Evolutionary conservation across 805 yeast species (phyloP).

Genomic region (Tetrapisispora nanseiensis): DNA sequence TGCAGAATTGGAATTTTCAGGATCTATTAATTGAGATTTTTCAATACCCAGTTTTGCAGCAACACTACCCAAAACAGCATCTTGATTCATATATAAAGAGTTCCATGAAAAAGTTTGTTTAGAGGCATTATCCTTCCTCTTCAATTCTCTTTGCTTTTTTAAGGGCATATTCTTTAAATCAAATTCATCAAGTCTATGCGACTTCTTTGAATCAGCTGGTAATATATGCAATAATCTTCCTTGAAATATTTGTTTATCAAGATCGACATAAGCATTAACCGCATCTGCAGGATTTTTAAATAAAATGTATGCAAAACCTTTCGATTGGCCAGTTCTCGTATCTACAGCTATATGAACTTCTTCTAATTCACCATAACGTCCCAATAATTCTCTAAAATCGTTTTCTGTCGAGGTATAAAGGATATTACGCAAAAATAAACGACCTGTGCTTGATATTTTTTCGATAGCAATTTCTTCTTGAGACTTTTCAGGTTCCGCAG

Average conservation of each 20-base stretch:
- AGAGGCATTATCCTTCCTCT: constrained; percentile 74
- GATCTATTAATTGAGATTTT: constrained; percentile 78
- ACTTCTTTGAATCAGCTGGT: constrained; percentile 75
- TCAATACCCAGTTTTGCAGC: constrained; percentile 75
- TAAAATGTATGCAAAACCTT: constrained; percentile 84
- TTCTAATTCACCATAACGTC: constrained; percentile 58
- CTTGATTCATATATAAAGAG: constrained; percentile 79
- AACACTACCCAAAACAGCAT: constrained; percentile 85
- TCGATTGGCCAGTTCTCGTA: constrained; percentile 78
- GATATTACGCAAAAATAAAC: constrained; percentile 82
- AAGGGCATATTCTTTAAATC: constrained; percentile 85
- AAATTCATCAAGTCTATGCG: constrained; percentile 79
- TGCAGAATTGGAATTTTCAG: constrained; percentile 77
- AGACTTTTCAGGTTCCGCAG: constrained; percentile 12
- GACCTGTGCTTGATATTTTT: constrained; percentile 57
- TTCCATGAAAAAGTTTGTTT: constrained; percentile 91
- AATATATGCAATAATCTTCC: constrained; percentile 86
- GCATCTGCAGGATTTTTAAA: constrained; percentile 67
- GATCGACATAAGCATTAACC: constrained; percentile 53
- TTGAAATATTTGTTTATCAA: constrained; percentile 87
- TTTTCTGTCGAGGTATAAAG: constrained; percentile 68
- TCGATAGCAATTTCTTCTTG: constrained; percentile 39
- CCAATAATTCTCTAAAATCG: constrained; percentile 61
- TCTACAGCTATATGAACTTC: constrained; percentile 93
- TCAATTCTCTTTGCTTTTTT: constrained; percentile 81